Conservation (phyloP, 495 filamentous ascomycete genomes). For the Beverwykella pulmonaria region DNA sequence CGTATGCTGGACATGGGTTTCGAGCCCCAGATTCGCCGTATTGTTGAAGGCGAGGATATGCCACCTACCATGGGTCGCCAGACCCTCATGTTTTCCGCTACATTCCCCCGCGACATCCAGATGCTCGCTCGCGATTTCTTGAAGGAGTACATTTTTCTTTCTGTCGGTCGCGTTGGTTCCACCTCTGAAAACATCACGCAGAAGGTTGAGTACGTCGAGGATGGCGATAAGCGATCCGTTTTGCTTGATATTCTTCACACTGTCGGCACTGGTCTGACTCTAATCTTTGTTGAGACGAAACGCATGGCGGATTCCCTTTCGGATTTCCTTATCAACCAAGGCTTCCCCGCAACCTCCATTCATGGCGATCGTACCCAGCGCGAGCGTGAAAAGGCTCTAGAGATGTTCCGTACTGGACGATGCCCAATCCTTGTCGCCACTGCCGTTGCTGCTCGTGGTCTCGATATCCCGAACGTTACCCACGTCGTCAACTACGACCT, state of each 20-base stretch:
- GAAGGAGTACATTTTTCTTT: constrained; percentile 97
- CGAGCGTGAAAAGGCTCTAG: constrained; percentile 95
- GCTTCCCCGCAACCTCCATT: constrained; percentile 95
- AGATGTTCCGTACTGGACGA: constrained; percentile 90
- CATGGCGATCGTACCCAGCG: constrained; percentile 98
- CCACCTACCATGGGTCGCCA: constrained; percentile 80
- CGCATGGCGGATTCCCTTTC: constrained; percentile 98
- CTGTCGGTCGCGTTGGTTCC: constrained; percentile 98
- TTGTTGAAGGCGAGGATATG: constrained; percentile 98
- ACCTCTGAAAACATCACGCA: constrained; percentile 99
- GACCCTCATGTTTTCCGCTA: constrained; percentile 99
- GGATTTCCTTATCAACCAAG: constrained; percentile 97
- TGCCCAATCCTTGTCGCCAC: constrained; percentile 97
- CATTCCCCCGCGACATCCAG: constrained; percentile 98
- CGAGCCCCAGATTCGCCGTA: constrained; percentile 97
- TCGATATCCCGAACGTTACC: constrained; percentile 97
- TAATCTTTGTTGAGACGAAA: constrained; percentile 99
- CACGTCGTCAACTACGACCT: constrained; percentile 99
- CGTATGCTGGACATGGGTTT: constrained; percentile 99
- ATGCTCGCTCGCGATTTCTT: constrained; percentile 98
- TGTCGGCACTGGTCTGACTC: constrained; percentile 83
- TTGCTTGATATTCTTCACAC: constrained; percentile 96
- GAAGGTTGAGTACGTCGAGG: constrained; percentile 97
- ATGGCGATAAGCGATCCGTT: constrained; percentile 95
- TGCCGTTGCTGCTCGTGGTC: constrained; percentile 90